Conservation (phyloP, 768 basidiomycete genomes). For the Erythrobasidium yunnanense region DNA sequence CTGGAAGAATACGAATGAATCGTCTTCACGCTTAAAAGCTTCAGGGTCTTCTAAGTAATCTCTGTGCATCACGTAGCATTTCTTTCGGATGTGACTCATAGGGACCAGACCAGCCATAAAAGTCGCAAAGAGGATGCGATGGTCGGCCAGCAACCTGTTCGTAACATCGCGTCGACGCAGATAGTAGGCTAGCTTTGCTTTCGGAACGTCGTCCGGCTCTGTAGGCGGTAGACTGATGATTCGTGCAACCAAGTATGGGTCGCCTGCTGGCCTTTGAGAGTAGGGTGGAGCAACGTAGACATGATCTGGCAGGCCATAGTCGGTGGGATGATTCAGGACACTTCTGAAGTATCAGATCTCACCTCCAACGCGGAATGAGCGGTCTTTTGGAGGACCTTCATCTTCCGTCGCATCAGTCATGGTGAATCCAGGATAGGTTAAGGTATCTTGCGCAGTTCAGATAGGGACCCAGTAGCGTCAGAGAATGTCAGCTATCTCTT, state of each 20-base stretch:
- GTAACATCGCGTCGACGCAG: conserved; percentile 93
- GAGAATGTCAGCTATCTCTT: too few species aligned
- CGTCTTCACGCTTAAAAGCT: conserved; percentile 84
- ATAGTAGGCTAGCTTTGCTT: conserved; percentile 89
- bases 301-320: conserved; percentile 55
- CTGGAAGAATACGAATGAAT: conserved; percentile 91
- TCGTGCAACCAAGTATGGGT: conserved; percentile 87
- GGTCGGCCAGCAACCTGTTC: conserved; percentile 79
- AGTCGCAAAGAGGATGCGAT: conserved; percentile 80
- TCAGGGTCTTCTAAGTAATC: conserved; percentile 69
- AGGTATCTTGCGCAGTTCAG: too few species aligned
- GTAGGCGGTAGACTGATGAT: conserved; percentile 90
- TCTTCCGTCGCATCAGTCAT: too few species aligned
- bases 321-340: not conserved
- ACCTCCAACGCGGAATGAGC: too few species aligned
- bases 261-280: conserved; percentile 68
- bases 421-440: too few species aligned
- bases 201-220: not conserved
- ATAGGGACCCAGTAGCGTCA: too few species aligned
- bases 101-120: conserved; percentile 96
- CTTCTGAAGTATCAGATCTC: not conserved
- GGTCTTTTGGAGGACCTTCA: too few species aligned
- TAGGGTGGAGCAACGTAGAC: conserved; percentile 92
- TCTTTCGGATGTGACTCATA: conserved; percentile 79
- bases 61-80: conserved; percentile 85